Base-by-base conservation (phyloP, 2,329 filamentous ascomycete species). In the Hyphodiscus sp. region DNA sequence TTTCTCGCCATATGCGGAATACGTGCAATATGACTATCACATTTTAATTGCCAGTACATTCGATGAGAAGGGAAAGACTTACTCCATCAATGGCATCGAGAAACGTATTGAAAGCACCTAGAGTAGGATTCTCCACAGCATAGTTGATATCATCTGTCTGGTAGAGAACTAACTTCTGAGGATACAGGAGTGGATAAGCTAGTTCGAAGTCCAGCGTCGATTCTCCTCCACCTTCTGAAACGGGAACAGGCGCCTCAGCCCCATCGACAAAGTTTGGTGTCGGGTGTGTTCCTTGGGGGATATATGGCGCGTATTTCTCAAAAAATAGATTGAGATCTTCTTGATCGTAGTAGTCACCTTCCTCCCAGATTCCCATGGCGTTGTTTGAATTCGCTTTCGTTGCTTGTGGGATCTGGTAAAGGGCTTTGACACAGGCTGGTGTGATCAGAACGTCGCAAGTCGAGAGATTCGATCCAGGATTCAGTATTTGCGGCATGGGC, bases 361-460 rank as follows among this genome's bases (percentile, higher is more conserved):
- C 77, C 61, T 81, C 78, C 47, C 78, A 77, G 20, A 82, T 74
- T 20, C 76, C 78, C 41, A 78, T 71, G 51, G 71, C 72, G 63
- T 81, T 82, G 60, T 71, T 72, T 7, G 53, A 49, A 30, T 54
- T 46, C 10, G 56, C 57, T 33, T 67, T 66, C 2, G 66, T 64
- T 7, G 71, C 72, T 10, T 69, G 58, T 15, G 77, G 71, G 50
- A 76, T 74, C 1, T 68, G 58, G 59, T 81, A 81, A n/a, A 82
- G 67, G 10, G 76, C 76, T 50, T 72, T 73, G 53, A 81, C 70
- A 60, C 81, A 85, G 45, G 73, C 72, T 0, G 80, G 79, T 0
- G 79, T 82, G 58, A 84, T 81, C 57, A 76, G 73, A 20, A 68
- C 65, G 57, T 78, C 75, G 63, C 82, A 85, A 45, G 68, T 54